Conservation (phyloP, 23 red algal genomes). For the Gracilaria caudata region DNA sequence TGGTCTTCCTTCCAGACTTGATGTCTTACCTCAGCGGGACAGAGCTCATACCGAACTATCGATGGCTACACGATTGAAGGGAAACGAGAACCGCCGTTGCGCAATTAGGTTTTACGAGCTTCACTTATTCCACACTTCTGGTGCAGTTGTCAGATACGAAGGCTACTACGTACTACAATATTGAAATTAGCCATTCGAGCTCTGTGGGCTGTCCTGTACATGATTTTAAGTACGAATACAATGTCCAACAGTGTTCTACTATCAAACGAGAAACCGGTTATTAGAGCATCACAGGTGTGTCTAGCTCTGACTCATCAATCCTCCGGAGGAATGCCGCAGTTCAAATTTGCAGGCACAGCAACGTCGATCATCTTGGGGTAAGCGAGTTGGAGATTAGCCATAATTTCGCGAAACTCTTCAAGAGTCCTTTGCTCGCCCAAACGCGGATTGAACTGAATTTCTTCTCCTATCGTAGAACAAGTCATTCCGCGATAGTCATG, state of each 20-base stretch:
- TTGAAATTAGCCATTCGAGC: not conserved
- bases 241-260: not conserved
- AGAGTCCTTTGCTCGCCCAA: constrained; percentile 42
- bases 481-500: constrained; percentile 80
- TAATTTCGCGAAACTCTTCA: constrained; percentile 61
- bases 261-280: not conserved
- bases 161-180: not conserved
- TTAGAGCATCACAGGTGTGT: not conserved
- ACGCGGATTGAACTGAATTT: constrained; percentile 70
- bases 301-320: not conserved
- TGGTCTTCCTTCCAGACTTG: too few species aligned
- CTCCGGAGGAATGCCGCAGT: constrained; percentile 51
- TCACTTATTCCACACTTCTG: not conserved
- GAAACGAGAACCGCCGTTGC: too few species aligned
- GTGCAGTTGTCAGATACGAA: not conserved
- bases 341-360: constrained; percentile 76
- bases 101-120: too few species aligned
- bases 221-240: not conserved
- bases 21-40: too few species aligned
- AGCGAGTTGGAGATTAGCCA: constrained; percentile 68
- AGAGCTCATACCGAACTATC: too few species aligned
- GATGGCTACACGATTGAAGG: not conserved
- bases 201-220: not conserved
- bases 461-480: constrained; percentile 73
- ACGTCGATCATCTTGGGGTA: constrained; percentile 75